Base-by-base conservation (phyloP, 1,139 yeast genomes). In the Debaryomyces udenii region DNA sequence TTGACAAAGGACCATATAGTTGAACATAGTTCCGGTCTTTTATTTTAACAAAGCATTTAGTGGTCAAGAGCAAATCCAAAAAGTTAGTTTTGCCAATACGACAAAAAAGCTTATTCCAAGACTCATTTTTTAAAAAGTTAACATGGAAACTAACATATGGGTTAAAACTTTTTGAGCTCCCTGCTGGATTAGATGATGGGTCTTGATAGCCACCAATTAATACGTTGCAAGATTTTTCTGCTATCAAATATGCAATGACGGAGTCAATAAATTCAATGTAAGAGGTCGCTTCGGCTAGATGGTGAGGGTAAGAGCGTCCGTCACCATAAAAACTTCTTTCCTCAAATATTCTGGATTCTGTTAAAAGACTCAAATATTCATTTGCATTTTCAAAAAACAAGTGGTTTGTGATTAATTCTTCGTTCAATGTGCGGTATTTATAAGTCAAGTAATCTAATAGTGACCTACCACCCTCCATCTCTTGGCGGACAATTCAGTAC, bases 81-180 rank as follows among this genome's bases (percentile, higher is more conserved):
- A 76, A 75, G 1, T 37, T 41, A 1, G 41, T 41, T 9, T 44
- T 43, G 0, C 81, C 80, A 0, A 76, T 45, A 1, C 57, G 37
- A 1, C 42, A 39, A 42, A 56, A 68, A 0, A 76, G 42, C 5
- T 54, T 46, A 15, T 62, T 61, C 73, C 81, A 75, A n/a, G 53
- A 44, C 4, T 59, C 50, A 2, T 61, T 49, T 42, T 74, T 74
- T 20, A 77, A 46, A 3, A 49, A 44, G 35, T 60, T 64, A 6
- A 56, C 57, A 23, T 51, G 54, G 36, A 64, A 62, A 37, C 60
- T 66, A 1, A 55, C 53, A 17, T 42, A 47, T 0, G 64, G 61
- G 41, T 57, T 64, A 26, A 46, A 44, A 26, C 46, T 37, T 6
- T 42, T 44, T 6, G 50, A 40, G 10, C 55, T 47, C 45, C 51